Evolutionary conservation across 768 basidiomycete species (phyloP), one percentile per base, ranked within the genome.

Genomic region (Leucosporidium creatinivorum): DNA sequence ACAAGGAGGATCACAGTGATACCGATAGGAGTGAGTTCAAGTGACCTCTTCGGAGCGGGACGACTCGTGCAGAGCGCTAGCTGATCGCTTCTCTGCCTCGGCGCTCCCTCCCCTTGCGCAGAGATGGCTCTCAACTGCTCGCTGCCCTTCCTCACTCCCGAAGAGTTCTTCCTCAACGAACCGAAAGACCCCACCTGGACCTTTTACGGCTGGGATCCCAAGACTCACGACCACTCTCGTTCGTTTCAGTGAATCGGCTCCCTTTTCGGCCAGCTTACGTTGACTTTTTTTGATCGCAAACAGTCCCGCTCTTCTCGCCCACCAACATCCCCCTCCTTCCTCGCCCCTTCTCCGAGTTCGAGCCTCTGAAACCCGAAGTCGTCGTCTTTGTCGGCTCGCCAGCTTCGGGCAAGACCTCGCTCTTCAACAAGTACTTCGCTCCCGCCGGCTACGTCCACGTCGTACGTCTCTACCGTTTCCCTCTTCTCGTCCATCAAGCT

Each of bases 401-500:
- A 1, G 83, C 83, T 19, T 77, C 84, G 1, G 94, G 94, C 51
- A 97, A 98, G 78, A 86, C 89, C 0, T 83, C 87, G 0, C 89
- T 96, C 78, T 97, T 82, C 77, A 80, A 80, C 23, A 81, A 76
- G 54, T 80, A 91, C 76, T 93, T 97, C 77, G 77, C 80, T 23
- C 80, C 85, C 0, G 79, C 78, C 6, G 86, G 83, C 19, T 96
- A 97, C 77, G 78, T 82, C 2, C 90, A 93, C 70, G 82, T 98
- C 55, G 70, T 71, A 13, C 61, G 70, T 57, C 47, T 25, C 39
- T 56, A 36, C n/a, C 36, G n/a, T n/a, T 62, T 19, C 15, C 19
- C 2, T 4, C 31, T 18, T 31, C 51, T 9, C 0, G 19, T 13
- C 28, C 2, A 0, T n/a, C 21, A 1, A 26, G 9, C 25, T 48